Evolutionary conservation across 2,329 filamentous ascomycete species (phyloP).

Genomic region (Zopfia rhizophila): DNA sequence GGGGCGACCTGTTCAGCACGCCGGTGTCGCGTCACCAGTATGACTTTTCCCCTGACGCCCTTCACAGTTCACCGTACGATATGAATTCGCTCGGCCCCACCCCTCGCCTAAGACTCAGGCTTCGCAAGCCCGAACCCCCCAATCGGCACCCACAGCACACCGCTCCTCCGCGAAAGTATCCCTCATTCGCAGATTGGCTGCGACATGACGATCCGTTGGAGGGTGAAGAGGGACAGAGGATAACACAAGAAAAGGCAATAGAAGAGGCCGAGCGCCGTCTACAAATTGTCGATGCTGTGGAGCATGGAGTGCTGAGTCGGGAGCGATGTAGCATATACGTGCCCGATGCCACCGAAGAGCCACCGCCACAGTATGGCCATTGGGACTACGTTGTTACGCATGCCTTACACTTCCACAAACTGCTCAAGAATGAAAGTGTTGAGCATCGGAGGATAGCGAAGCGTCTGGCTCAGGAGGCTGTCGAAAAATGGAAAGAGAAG

Average conservation of each 20-base stretch:
- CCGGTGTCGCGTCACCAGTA: constrained; percentile 30
- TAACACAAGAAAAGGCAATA: constrained; percentile 42
- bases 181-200: constrained; percentile 74
- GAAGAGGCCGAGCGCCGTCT: constrained; percentile 76
- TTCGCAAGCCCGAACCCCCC: constrained; percentile 62
- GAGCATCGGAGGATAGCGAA: constrained; percentile 82
- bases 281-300: constrained; percentile 76
- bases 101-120: constrained; percentile 58
- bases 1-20: constrained; percentile 21
- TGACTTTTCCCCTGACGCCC: constrained; percentile 26
- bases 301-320: constrained; percentile 79
- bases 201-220: constrained; percentile 61
- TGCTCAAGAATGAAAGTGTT: constrained; percentile 82
- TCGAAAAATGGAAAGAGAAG: constrained; percentile 77
- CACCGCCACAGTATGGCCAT: constrained; percentile 83
- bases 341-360: constrained; percentile 78
- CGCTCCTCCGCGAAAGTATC: constrained; percentile 56
- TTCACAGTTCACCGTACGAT: constrained; percentile 29
- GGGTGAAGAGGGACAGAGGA: constrained; percentile 52
- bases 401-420: constrained; percentile 79
- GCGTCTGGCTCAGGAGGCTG: constrained; percentile 79
- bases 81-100: constrained; percentile 25
- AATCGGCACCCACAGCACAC: constrained; percentile 64
- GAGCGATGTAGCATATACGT: constrained; percentile 77
- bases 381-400: constrained; percentile 86